Evolutionary conservation across 768 basidiomycete species (phyloP).

Genomic region (Heimioporus sp.): DNA sequence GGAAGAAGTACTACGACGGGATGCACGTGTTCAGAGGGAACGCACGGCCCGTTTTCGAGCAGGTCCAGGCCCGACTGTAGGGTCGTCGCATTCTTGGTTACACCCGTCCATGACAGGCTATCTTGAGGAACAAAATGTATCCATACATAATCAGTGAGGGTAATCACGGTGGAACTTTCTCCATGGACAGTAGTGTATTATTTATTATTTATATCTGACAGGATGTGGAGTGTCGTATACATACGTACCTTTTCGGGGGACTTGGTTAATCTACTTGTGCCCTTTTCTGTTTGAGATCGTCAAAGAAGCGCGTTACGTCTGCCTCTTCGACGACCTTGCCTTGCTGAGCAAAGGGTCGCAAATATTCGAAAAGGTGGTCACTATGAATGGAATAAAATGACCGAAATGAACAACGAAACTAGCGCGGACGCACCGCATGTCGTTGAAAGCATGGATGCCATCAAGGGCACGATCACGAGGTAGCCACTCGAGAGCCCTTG

Average conservation of each 20-base stretch:
- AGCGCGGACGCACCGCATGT: conserved; percentile 60
- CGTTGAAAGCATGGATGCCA: conserved; percentile 81
- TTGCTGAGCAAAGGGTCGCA: conserved; percentile 77
- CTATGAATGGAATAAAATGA: conserved; percentile 33
- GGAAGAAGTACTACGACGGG: conserved; percentile 44
- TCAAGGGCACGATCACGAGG: conserved; percentile 82
- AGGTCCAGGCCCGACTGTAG: too few relatives aligned
- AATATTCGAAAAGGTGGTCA: conserved; percentile 66
- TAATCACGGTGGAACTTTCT: too few relatives aligned
- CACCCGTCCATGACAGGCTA: too few relatives aligned
- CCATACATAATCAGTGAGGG: too few relatives aligned
- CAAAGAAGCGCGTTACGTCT: conserved; percentile 71
- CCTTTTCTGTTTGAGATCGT: conserved; percentile 40
- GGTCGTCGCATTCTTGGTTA: too few relatives aligned
- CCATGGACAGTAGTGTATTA: neutral
- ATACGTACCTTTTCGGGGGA: neutral
- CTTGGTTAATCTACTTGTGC: conserved; percentile 1
- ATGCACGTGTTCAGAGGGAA: conserved; percentile 45
- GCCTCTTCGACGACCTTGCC: conserved; percentile 71
- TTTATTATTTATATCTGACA: neutral
- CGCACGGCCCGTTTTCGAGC: conserved; percentile 32
- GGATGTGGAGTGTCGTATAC: neutral
- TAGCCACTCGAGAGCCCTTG: conserved; percentile 69
- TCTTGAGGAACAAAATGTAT: too few relatives aligned
- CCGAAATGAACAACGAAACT: neutral